phyloP scores from a whole-genome alignment of 148 eudicot genomes.

The Spergularia marina region DNA sequence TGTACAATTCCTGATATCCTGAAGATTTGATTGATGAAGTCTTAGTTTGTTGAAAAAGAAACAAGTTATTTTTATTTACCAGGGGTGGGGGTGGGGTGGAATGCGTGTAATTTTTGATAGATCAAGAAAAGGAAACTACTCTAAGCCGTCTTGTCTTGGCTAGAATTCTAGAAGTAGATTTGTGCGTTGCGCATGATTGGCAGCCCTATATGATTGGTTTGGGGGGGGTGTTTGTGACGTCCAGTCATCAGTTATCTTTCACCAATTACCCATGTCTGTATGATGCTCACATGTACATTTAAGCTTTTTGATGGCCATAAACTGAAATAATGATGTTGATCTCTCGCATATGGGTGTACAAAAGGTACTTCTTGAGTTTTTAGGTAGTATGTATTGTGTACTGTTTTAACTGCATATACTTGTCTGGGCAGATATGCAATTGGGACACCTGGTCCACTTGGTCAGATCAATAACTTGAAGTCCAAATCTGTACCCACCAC shows the following conservation, averaged over 20 bases:
- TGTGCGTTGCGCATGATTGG: neutral
- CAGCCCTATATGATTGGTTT: neutral
- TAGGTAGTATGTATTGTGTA: conserved; percentile 8
- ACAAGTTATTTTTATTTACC: too few relatives aligned
- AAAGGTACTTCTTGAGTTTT: neutral
- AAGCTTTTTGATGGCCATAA: neutral
- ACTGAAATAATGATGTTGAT: neutral
- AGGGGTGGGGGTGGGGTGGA: too few relatives aligned
- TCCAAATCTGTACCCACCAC: conserved; percentile 54
- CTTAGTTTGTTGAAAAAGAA: too few relatives aligned
- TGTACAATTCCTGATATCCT: too few relatives aligned
- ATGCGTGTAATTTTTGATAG: too few relatives aligned
- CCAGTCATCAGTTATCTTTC: neutral
- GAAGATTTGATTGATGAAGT: too few relatives aligned
- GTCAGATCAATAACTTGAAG: conserved; percentile 52
- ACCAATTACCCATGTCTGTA: neutral
- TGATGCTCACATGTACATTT: neutral
- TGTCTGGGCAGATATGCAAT: conserved; percentile 53
- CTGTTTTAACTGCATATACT: conserved; percentile 8
- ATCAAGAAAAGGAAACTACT: too few relatives aligned
- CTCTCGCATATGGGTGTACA: neutral
- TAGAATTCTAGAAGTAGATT: too few relatives aligned
- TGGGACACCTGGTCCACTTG: conserved; percentile 50
- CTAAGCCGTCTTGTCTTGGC: too few relatives aligned
- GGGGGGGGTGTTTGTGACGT: neutral